Evolutionary conservation across 306 rosid species (phyloP), one percentile per base, ranked within the genome.

Genomic region (Arachis hypogaea): DNA sequence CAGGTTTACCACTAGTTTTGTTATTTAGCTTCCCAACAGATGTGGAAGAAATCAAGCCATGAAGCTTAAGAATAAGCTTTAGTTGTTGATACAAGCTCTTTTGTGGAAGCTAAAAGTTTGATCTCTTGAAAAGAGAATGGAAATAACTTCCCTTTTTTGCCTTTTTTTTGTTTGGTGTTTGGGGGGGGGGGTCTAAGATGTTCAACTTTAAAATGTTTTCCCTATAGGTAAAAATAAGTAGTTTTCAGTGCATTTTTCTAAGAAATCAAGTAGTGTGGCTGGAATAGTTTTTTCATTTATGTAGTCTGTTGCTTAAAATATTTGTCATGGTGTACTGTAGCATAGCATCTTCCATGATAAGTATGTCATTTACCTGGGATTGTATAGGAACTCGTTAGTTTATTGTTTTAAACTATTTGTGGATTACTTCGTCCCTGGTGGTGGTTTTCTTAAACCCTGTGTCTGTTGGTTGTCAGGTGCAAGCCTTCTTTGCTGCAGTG

Each of bases 401-500:
- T 66, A 8, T 47, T 57, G 11, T 29, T 29, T 61, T 30, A 33
- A 46, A 66, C 18, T 76, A 22, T 65, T 9, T 28, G 40, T 50
- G 42, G n/a, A 63, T 58, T 57, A 9, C 67, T 33, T 30, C 67
- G 40, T 51, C 47, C 54, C 66, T 61, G 9, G 66, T 79, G 71
- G 28, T 77, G 72, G 42, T 72, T 28, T 45, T 59, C 75, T 75
- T 63, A 45, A 52, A 33, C 38, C n/a, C 22, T 54, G 10, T 68
- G 12, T 65, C 47, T 76, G 16, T 42, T 58, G 76, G 66, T 51
- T 75, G 68, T 63, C 83, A 91, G 97, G 95, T 91, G 85, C 99
- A 94, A 87, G 88, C 93, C 54, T 92, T 94, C 88, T 88, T 94
- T 87, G 77, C 88, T 75, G 82, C 99, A 7, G 76, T 89, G 84